A percentile compares a stretch with the other conserved stretches of the same genome.
These are phyloP conservation scores for Angomonas deanei DNA, from an alignment of 208 protist genomes.

Conservation along the genomic window DNA sequence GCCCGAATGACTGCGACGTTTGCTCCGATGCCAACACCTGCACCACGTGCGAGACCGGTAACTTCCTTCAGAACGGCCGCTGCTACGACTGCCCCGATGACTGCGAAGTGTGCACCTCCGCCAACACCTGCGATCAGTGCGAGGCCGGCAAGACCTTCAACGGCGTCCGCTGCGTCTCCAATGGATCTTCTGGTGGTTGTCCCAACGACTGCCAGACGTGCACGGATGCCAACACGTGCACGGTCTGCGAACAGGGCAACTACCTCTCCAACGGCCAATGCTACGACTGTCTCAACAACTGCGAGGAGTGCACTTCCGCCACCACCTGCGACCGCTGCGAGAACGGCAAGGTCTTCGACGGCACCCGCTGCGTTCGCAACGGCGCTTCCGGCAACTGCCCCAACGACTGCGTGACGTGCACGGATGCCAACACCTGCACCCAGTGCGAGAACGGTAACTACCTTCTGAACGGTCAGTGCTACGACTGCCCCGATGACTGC, in stretches of 20 bases:
- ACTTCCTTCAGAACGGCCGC: background rate
- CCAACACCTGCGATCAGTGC: background rate
- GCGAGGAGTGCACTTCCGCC: background rate
- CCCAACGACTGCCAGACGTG: background rate
- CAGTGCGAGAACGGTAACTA: background rate
- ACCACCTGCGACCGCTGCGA: background rate
- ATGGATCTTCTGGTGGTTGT: too few species aligned
- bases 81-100: slow-evolving; percentile 1
- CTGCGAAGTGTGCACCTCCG: background rate
- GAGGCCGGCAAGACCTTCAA: background rate
- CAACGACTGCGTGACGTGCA: background rate
- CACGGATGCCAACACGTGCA: background rate
- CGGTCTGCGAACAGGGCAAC: background rate
- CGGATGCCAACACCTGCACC: background rate
- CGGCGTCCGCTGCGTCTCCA: background rate
- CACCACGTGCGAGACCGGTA: background rate
- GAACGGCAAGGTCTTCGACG: background rate
- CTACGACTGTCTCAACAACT: background rate
- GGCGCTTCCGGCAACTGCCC: background rate
- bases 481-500: background rate
- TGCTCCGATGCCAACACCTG: background rate
- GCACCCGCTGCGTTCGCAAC: background rate
- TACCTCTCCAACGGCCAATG: background rate
- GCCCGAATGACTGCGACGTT: too few species aligned
- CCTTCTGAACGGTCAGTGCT: background rate